Percentiles rank a stretch among this genome's conserved stretches.
These are phyloP conservation scores for Ananas comosus DNA, from an alignment of 176 grass and related monocot genomes.

Conservation along the genomic window DNA sequence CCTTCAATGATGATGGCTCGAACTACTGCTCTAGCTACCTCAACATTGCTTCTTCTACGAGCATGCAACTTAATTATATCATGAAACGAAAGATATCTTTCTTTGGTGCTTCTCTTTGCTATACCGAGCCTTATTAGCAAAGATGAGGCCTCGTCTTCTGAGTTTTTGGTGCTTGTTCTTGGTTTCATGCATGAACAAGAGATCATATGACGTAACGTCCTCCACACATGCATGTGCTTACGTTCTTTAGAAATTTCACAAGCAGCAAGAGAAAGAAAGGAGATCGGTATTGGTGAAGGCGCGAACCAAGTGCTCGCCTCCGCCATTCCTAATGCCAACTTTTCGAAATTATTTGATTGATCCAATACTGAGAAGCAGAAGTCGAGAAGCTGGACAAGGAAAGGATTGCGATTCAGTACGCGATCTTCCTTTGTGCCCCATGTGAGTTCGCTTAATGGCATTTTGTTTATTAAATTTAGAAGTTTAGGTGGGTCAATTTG, in stretches of 20 bases:
- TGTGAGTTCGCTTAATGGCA: conserved; percentile 21
- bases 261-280: conserved; percentile 15
- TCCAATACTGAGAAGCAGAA: conserved; percentile 36
- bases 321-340: conserved; percentile 20
- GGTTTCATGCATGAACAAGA: conserved; percentile 9
- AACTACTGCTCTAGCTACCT: conserved; percentile 2
- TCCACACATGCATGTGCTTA: conserved; percentile 10
- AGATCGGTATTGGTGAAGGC: conserved; percentile 31
- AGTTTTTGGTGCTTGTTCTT: neutral
- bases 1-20: conserved; percentile 12
- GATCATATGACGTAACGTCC: conserved; percentile 1
- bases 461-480: conserved; percentile 12
- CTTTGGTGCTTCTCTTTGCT: conserved; percentile 4
- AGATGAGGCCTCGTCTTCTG: conserved; percentile 23
- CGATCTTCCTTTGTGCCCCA: conserved; percentile 14
- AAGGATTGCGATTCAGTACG: conserved; percentile 22
- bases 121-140: conserved; percentile 25
- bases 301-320: conserved; percentile 40
- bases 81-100: conserved; percentile 33
- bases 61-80: conserved; percentile 30
- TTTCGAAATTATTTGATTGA: conserved; percentile 2
- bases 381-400: conserved; percentile 35
- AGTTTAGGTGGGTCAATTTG: conserved; percentile 19
- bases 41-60: conserved; percentile 11
- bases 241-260: neutral